Percentiles rank a stretch among this genome's conserved stretches.
These are phyloP conservation scores for Amylocarpus encephaloides DNA, from an alignment of 2,329 filamentous ascomycete species.

Conservation along the genomic window DNA sequence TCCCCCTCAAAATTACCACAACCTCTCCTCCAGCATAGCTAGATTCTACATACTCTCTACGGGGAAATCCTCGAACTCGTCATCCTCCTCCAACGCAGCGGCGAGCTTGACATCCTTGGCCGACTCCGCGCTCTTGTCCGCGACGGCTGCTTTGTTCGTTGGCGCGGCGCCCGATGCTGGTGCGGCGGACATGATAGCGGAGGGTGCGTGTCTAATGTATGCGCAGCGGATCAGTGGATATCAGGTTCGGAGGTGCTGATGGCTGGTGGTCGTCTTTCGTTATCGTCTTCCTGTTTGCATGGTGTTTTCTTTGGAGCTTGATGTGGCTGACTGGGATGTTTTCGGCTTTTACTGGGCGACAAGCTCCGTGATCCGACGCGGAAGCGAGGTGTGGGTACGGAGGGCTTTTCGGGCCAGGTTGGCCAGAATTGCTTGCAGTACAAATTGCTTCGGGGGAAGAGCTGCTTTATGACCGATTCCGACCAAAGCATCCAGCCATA, in stretches of 20 bases:
- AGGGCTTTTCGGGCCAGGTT: not conserved
- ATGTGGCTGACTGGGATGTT: not conserved
- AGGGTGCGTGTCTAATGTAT: not conserved
- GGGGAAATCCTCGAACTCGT: conserved; percentile 98
- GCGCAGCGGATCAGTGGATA: not conserved
- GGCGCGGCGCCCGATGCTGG: conserved; percentile 25
- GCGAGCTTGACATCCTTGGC: conserved; percentile 38
- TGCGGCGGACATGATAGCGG: conserved; percentile 29
- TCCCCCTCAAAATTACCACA: not conserved
- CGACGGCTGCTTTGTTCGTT: conserved; percentile 18
- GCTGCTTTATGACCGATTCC: too few relatives aligned
- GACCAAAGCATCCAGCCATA: not conserved
- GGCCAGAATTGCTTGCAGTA: not conserved
- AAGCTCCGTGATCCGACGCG: not conserved
- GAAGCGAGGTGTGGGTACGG: not conserved
- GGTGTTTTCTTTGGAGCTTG: not conserved
- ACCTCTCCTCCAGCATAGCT: conserved; percentile 4
- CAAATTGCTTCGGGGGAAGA: too few relatives aligned
- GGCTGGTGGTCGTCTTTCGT: not conserved
- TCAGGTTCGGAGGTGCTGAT: not conserved
- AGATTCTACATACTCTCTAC: conserved; percentile 65
- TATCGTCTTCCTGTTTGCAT: not conserved
- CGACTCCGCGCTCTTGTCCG: conserved; percentile 29
- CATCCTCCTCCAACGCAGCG: conserved; percentile 82
- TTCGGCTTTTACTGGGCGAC: not conserved